A percentile compares a stretch with the other conserved stretches of the same genome.
Evolutionary conservation across 805 yeast genomes (phyloP).

Genomic region (Teunomyces cretensis): DNA sequence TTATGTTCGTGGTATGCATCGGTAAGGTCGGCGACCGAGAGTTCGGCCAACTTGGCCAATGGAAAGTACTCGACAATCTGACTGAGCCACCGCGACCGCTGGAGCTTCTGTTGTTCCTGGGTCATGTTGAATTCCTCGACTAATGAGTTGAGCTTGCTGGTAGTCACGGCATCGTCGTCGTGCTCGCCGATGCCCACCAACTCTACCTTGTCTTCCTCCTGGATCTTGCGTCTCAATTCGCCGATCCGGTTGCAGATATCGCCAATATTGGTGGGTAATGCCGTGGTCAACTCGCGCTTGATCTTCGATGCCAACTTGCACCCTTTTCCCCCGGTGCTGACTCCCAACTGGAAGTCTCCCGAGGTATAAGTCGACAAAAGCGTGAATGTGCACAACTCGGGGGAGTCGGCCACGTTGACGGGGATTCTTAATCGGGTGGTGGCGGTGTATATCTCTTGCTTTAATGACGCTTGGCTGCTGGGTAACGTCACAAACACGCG

Average conservation of each 20-base stretch:
- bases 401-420: conserved; percentile 72
- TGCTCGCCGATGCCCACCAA: conserved; percentile 47
- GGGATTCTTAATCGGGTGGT: conserved; percentile 75
- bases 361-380: conserved; percentile 67
- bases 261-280: conserved; percentile 70
- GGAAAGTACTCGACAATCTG: conserved; percentile 94
- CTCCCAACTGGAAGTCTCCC: conserved; percentile 78
- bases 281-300: conserved; percentile 65
- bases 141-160: conserved; percentile 57
- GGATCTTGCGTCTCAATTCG: conserved; percentile 54
- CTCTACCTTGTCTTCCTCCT: conserved; percentile 47
- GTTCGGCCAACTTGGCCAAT: conserved; percentile 55
- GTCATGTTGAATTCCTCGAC: conserved; percentile 60
- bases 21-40: conserved; percentile 60
- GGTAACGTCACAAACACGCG: conserved; percentile 65
- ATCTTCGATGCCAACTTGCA: conserved; percentile 82
- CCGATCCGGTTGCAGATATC: conserved; percentile 71
- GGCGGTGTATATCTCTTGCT: conserved; percentile 41
- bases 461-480: conserved; percentile 24
- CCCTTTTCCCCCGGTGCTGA: conserved; percentile 86
- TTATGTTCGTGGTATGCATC: conserved; percentile 34
- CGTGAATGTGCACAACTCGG: conserved; percentile 73
- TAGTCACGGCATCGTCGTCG: conserved; percentile 71
- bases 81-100: conserved; percentile 78
- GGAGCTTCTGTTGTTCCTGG: conserved; percentile 49